Conservation (phyloP, 805 yeast genomes). For the Priceomyces carsonii region DNA sequence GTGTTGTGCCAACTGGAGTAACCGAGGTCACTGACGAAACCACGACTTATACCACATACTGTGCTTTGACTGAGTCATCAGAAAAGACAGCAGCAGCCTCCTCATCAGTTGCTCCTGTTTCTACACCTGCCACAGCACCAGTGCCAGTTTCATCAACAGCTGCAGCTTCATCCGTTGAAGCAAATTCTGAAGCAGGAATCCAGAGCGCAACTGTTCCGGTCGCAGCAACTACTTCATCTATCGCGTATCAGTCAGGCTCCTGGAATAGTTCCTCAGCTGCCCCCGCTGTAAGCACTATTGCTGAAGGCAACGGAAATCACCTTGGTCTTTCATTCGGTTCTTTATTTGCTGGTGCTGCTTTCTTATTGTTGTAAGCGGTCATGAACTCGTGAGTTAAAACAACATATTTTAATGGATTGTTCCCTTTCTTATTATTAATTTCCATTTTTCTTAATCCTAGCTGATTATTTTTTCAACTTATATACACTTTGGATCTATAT, state of each 20-base stretch:
- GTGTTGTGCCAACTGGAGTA: neutral
- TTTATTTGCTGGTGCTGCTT: constrained; percentile 8
- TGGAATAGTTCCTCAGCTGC: constrained; percentile 4
- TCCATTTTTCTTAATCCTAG: too few species aligned
- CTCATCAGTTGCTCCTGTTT: neutral
- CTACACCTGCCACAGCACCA: constrained; percentile 4
- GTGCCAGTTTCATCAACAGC: constrained; percentile 4
- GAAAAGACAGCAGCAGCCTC: too few species aligned
- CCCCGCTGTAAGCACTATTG: constrained; percentile 3
- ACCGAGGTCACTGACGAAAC: neutral
- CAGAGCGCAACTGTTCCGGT: too few species aligned
- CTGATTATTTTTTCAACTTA: too few species aligned
- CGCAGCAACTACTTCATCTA: too few species aligned
- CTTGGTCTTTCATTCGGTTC: constrained; percentile 7
- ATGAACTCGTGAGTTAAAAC: too few species aligned
- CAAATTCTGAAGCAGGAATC: constrained; percentile 1
- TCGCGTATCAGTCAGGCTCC: constrained; percentile 1
- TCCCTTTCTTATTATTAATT: too few species aligned
- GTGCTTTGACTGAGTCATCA: too few species aligned
- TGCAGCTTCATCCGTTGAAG: neutral
- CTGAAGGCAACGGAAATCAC: constrained; percentile 6
- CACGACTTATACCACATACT: neutral
- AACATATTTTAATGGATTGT: too few species aligned
- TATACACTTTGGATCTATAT: too few species aligned
- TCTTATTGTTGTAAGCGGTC: constrained; percentile 9